Base-by-base conservation (phyloP, 768 basidiomycete genomes). In the Psilocybe subaeruginosa region DNA sequence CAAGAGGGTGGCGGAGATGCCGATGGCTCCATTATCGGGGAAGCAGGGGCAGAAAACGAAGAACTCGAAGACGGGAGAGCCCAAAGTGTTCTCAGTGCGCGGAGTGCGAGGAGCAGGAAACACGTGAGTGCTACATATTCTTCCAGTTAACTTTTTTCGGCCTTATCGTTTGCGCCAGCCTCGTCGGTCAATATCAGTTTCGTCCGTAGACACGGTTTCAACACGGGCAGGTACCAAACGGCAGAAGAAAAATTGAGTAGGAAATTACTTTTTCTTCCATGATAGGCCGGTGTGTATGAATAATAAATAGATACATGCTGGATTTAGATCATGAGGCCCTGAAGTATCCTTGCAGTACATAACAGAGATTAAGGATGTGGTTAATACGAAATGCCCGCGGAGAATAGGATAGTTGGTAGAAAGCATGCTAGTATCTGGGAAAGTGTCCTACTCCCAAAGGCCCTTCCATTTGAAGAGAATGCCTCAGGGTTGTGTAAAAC, bases 121-220 rank as follows among this genome's bases (percentile, higher is more conserved):
- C 85, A 84, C 70, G 90, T 86, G 62, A 69, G 85, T 74, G 17
- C 37, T 33, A 11, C n/a, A 47, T 43, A 50, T 7, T 8, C 33
- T 30, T 48, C 8, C 46, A 54, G 54, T 29, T 11, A 37, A 11
- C 14, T 17, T 30, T 46, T 65, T 4, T 63, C 27, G 39, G 12
- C 59, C 35, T 39, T 33, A 45, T 29, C 12, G 31, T n/a, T 39
- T 6, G 8, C 19, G 17, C n/a, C 23, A 85, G 85, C 69, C 78
- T 14, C 84, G 86, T 46, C 82, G 90, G 31, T 91, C 90, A 3
- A 74, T 90, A 77, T 92, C 91, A 1, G 80, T 85, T 46, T 91
- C 91, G 12, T 93, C 90, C 3, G 86, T 90, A 17, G 91, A 92
- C 65, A 90, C 90, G 16, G 78, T 83, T 30, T 82, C 77, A 37